Conservation (phyloP, 2,329 filamentous ascomycete genomes). For the Cucurbitaria berberidis region DNA sequence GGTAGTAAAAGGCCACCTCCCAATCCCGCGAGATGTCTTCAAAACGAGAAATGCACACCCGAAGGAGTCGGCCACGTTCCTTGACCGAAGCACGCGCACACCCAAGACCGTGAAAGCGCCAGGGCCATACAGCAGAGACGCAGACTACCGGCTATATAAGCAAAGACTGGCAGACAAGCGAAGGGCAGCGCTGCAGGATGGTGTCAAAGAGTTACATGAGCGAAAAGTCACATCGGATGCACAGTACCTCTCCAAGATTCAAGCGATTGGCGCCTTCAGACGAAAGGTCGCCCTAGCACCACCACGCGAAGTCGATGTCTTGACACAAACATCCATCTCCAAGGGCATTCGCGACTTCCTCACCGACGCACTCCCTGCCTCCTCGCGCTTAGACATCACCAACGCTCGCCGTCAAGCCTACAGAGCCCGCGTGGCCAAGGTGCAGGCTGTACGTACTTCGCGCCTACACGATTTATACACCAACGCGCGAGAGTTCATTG, state of each 20-base stretch:
- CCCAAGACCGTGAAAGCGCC: constrained; percentile 53
- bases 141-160: constrained; percentile 68
- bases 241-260: constrained; percentile 25
- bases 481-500: constrained; percentile 85
- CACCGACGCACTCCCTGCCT: constrained; percentile 38
- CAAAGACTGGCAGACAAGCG: constrained; percentile 73
- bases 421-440: constrained; percentile 55
- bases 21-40: constrained; percentile 83
- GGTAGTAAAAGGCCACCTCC: constrained; percentile 76
- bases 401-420: constrained; percentile 41
- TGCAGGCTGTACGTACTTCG: constrained; percentile 68
- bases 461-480: constrained; percentile 88
- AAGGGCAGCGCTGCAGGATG: constrained; percentile 73
- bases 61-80: constrained; percentile 68
- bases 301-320: constrained; percentile 67
- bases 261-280: constrained; percentile 53
- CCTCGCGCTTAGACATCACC: constrained; percentile 28
- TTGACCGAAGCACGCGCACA: constrained; percentile 64
- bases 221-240: constrained; percentile 39
- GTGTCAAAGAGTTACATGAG: constrained; percentile 71
- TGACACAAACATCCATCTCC: constrained; percentile 38
- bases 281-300: constrained; percentile 65
- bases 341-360: constrained; percentile 45
- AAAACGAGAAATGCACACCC: constrained; percentile 41
- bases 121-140: constrained; percentile 47